Conservation (phyloP, 305 asterid genomes). For the Ilex paraguariensis region DNA sequence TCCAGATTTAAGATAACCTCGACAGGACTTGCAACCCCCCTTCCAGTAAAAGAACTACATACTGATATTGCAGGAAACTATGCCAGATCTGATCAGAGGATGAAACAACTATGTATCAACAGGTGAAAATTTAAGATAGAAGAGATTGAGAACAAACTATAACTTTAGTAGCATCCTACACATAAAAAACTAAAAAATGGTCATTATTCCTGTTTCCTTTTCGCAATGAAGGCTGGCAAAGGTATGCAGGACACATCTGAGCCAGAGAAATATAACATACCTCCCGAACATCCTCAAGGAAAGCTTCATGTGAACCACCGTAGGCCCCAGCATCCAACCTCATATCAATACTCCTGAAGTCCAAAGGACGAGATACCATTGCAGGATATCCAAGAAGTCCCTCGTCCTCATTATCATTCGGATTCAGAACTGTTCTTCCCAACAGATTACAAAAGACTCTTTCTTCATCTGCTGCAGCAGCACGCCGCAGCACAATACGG, state of each 20-base stretch:
- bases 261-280: slow-evolving; percentile 27
- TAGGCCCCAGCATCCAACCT: slow-evolving; percentile 92
- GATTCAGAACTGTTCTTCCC: slow-evolving; percentile 64
- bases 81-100: too few relatives aligned
- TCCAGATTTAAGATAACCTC: too few relatives aligned
- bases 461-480: slow-evolving; percentile 70
- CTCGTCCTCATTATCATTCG: slow-evolving; percentile 75
- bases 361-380: slow-evolving; percentile 93
- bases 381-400: slow-evolving; percentile 92
- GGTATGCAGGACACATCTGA: background rate
- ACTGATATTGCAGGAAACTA: too few relatives aligned
- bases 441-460: slow-evolving; percentile 86
- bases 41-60: too few relatives aligned
- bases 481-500: slow-evolving; percentile 71
- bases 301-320: slow-evolving; percentile 87
- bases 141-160: too few relatives aligned
- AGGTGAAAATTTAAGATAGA: too few relatives aligned
- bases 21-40: too few relatives aligned
- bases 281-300: slow-evolving; percentile 94
- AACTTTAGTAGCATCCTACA: too few relatives aligned
- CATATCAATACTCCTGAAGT: slow-evolving; percentile 89
- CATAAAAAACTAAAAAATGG: too few relatives aligned
- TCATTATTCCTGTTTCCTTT: too few relatives aligned
- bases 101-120: too few relatives aligned
- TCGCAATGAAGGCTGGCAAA: background rate